Percentiles rank a stretch among this genome's conserved stretches.
phyloP scores from a whole-genome alignment of 2,329 filamentous ascomycete genomes.

The Cladobotryum mycophilum region DNA sequence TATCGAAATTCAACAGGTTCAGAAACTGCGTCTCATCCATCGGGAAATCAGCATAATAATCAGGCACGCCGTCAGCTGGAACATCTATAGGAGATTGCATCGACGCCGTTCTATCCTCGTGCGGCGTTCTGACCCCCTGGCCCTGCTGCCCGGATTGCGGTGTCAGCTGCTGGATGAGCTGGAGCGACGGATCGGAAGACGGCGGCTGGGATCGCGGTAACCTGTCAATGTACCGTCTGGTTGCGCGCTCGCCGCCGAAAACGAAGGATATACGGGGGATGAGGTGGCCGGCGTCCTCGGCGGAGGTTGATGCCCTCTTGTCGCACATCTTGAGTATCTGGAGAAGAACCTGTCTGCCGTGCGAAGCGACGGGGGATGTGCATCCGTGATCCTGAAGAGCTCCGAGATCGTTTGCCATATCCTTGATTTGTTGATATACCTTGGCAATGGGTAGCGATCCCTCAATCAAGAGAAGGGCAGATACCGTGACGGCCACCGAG shows the following conservation, averaged over 20 bases:
- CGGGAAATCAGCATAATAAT: neutral
- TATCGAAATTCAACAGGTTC: slow-evolving; percentile 11
- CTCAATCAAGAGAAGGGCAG: slow-evolving; percentile 11
- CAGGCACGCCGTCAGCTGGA: neutral
- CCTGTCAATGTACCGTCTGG: slow-evolving; percentile 9
- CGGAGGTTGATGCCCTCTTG: neutral
- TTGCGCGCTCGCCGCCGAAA: slow-evolving; percentile 11
- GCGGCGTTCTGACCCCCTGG: neutral
- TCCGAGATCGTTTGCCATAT: slow-evolving; percentile 10
- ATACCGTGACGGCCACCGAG: slow-evolving; percentile 11
- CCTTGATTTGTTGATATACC: slow-evolving; percentile 7
- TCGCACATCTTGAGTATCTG: slow-evolving; percentile 11
- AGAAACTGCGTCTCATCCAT: slow-evolving; percentile 8
- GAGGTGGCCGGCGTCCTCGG: slow-evolving; percentile 4
- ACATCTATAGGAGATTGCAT: neutral
- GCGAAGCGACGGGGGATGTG: slow-evolving; percentile 8
- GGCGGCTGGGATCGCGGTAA: neutral
- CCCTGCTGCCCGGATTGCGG: neutral
- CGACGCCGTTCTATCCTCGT: neutral
- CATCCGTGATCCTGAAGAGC: slow-evolving; percentile 10
- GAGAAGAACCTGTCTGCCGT: slow-evolving; percentile 8
- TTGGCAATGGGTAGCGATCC: slow-evolving; percentile 13
- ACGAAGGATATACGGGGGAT: slow-evolving; percentile 8
- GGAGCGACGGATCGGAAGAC: no score
- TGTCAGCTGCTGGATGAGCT: no score